These are phyloP conservation scores for Rhizomucor pusillus DNA, from an alignment of 371 early-diverging fungal species.

Conservation along the genomic window DNA sequence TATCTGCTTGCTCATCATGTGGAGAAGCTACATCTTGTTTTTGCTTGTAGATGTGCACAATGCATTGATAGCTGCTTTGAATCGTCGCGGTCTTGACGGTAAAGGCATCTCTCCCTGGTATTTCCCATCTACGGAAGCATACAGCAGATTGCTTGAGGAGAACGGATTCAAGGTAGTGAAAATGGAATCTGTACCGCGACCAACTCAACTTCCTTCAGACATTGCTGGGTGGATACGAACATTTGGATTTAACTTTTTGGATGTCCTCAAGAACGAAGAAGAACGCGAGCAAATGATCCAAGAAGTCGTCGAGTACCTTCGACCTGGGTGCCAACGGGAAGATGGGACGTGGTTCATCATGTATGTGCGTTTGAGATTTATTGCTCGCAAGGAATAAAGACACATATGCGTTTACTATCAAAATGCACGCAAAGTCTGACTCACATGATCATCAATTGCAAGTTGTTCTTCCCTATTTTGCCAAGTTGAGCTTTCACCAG, in stretches of 20 bases:
- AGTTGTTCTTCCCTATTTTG: neutral
- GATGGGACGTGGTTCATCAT: conserved; percentile 59
- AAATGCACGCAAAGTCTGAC: too few relatives aligned
- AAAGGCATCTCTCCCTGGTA: conserved; percentile 62
- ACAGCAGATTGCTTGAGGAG: conserved; percentile 47
- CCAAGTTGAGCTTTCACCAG: neutral
- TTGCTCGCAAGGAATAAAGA: conserved; percentile 23
- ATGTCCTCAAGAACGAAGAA: conserved; percentile 29
- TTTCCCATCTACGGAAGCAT: conserved; percentile 59
- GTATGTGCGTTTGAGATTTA: conserved; percentile 55
- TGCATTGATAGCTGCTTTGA: conserved; percentile 55
- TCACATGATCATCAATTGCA: neutral
- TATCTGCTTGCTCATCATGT: neutral
- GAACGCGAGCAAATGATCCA: conserved; percentile 35
- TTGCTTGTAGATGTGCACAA: conserved; percentile 53
- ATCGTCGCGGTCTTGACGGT: conserved; percentile 55
- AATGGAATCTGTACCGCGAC: conserved; percentile 52
- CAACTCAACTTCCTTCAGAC: conserved; percentile 54
- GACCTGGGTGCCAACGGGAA: conserved; percentile 44
- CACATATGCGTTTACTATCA: neutral
- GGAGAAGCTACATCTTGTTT: too few relatives aligned
- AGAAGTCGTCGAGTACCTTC: conserved; percentile 53
- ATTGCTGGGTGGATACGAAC: conserved; percentile 69
- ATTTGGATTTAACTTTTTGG: conserved; percentile 58
- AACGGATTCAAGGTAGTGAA: conserved; percentile 53